Evolutionary conservation across 2,329 filamentous ascomycete genomes (phyloP), one percentile per base, ranked within the genome.

Genomic region (Byssoonygena ceratinophila): DNA sequence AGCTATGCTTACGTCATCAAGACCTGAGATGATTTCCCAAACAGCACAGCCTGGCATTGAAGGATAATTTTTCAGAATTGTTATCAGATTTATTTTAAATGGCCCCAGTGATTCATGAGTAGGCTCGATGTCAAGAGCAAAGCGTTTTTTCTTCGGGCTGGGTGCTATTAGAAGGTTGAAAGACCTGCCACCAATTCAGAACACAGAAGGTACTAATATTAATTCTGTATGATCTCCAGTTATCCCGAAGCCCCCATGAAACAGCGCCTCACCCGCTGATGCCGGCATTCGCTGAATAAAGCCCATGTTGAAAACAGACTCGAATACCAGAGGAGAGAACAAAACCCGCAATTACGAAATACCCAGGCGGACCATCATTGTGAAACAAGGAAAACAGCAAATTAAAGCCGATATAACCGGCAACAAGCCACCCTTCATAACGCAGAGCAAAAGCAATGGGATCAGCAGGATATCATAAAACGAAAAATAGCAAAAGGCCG

Each of bases 1-100:
- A 5, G 2, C n/a, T 14, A 18, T 29, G 49, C 49, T 51, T 51
- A 51, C 40, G 49, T 51, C 49, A 51, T 51, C 49, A 2, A 31
- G 11, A 11, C 5, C 27, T 31, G 27, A 31, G 16, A 25, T 27
- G 18, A n/a, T 44, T 6, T 23, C n/a, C n/a, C n/a, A n/a, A n/a
- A n/a, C n/a, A n/a, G n/a, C n/a, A n/a, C n/a, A n/a, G n/a, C n/a
- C n/a, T n/a, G n/a, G n/a, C n/a, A n/a, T n/a, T n/a, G n/a, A n/a
- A n/a, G n/a, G n/a, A n/a, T n/a, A n/a, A n/a, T n/a, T n/a, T n/a
- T n/a, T n/a, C n/a, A n/a, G n/a, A n/a, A n/a, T n/a, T n/a, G n/a
- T n/a, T n/a, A n/a, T n/a, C n/a, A n/a, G n/a, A n/a, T n/a, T n/a
- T n/a, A n/a, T n/a, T n/a, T n/a, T n/a, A n/a, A n/a, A n/a, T n/a